These are phyloP conservation scores for Coemansia sp. DNA, from an alignment of 192 early-diverging fungal genomes.

Conservation along the genomic window DNA sequence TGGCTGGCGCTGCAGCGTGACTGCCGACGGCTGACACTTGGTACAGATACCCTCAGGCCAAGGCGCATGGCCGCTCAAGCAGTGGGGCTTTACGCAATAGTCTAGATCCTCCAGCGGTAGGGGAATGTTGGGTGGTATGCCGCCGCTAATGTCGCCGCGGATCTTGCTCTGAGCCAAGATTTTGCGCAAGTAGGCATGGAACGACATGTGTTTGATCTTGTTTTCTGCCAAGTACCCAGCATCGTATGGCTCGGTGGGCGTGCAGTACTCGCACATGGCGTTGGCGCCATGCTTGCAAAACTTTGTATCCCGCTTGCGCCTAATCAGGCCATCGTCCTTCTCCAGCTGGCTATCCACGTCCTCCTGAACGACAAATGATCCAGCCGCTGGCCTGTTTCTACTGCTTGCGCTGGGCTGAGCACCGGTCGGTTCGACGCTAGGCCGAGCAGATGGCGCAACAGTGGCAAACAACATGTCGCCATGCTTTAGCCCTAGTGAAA, in stretches of 20 bases:
- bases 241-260: constrained; percentile 79
- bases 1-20: constrained; percentile 84
- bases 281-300: constrained; percentile 64
- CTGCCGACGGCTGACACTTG: constrained; percentile 94
- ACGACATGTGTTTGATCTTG: constrained; percentile 97
- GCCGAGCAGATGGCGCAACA: constrained; percentile 29
- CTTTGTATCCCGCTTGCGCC: constrained; percentile 70
- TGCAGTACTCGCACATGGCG: constrained; percentile 51
- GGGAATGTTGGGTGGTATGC: constrained; percentile 56
- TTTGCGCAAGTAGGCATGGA: constrained; percentile 86
- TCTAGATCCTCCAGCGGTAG: constrained; percentile 87
- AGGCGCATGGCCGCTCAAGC: constrained; percentile 78
- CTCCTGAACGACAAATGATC: constrained; percentile 58
- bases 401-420: not conserved
- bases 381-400: not conserved
- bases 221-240: constrained; percentile 81
- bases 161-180: constrained; percentile 70
- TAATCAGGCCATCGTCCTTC: constrained; percentile 81
- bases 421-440: constrained; percentile 23
- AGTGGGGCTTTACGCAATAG: constrained; percentile 77
- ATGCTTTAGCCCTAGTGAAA: constrained; percentile 43
- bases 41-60: constrained; percentile 97
- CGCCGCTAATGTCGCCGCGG: constrained; percentile 49
- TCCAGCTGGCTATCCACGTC: constrained; percentile 80
- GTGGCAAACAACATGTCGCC: constrained; percentile 46